phyloP scores from a whole-genome alignment of 1,284 basidiomycete species.

The Porodaedalea pini region DNA sequence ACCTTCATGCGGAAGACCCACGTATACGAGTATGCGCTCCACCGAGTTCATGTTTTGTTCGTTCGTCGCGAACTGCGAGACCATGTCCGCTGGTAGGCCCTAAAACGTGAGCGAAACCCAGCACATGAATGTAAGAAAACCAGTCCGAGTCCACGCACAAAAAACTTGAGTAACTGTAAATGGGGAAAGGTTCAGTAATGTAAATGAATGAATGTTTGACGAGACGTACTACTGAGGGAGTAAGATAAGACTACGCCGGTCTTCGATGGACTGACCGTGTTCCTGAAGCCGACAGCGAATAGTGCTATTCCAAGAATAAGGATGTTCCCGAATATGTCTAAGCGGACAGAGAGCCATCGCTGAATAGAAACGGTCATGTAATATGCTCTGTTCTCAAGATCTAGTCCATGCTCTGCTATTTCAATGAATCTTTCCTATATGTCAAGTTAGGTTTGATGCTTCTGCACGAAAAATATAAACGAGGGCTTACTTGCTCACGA shows the following conservation, averaged over 20 bases:
- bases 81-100: constrained; percentile 49
- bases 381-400: constrained; percentile 71
- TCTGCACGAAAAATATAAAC: too few species aligned
- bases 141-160: constrained; percentile 36
- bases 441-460: background rate
- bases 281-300: constrained; percentile 56
- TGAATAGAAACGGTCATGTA: constrained; percentile 71
- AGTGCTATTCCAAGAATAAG: constrained; percentile 72
- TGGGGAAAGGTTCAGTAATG: constrained; percentile 9
- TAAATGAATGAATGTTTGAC: background rate
- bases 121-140: background rate
- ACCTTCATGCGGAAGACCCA: constrained; percentile 51
- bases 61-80: constrained; percentile 53
- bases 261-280: constrained; percentile 45
- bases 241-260: constrained; percentile 65
- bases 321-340: constrained; percentile 69
- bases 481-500: constrained; percentile 38
- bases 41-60: constrained; percentile 75
- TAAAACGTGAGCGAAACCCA: background rate
- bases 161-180: constrained; percentile 50
- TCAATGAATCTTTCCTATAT: constrained; percentile 41
- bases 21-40: constrained; percentile 60
- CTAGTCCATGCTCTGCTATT: constrained; percentile 47
- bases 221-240: constrained; percentile 51
- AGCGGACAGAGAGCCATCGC: constrained; percentile 56